Evolutionary conservation across 345 rosid genomes (phyloP).

Genomic region (Brassica incana): DNA sequence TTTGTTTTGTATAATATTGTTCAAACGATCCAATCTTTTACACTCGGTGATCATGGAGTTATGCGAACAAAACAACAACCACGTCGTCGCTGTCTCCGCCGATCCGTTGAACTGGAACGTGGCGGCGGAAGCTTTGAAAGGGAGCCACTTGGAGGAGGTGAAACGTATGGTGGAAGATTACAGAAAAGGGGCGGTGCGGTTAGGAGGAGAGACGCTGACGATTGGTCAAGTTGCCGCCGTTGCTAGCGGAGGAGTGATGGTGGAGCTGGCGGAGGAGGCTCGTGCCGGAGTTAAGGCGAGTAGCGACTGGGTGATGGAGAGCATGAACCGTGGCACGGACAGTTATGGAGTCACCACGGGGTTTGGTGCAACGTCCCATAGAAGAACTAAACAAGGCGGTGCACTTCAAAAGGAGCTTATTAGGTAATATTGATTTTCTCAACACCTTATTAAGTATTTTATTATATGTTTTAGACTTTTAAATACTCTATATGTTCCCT

Average conservation of each 20-base stretch:
- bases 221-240: slow-evolving; percentile 78
- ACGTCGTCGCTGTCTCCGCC: background rate
- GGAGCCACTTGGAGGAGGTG: slow-evolving; percentile 88
- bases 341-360: slow-evolving; percentile 84
- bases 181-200: slow-evolving; percentile 55
- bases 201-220: slow-evolving; percentile 81
- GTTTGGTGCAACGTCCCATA: slow-evolving; percentile 70
- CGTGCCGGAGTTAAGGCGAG: slow-evolving; percentile 71
- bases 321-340: slow-evolving; percentile 69
- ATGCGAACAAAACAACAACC: slow-evolving; percentile 26
- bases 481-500: background rate
- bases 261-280: slow-evolving; percentile 62
- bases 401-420: slow-evolving; percentile 76
- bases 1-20: slow-evolving; percentile 1
- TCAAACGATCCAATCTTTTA: background rate
- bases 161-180: slow-evolving; percentile 71
- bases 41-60: slow-evolving; percentile 21
- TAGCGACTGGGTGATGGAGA: slow-evolving; percentile 75
- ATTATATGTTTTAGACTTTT: background rate
- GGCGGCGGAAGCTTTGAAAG: slow-evolving; percentile 63
- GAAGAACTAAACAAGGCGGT: slow-evolving; percentile 68
- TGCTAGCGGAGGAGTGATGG: slow-evolving; percentile 42
- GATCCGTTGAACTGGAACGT: slow-evolving; percentile 81
- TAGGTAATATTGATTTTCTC: slow-evolving; percentile 45
- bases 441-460: background rate